These are phyloP conservation scores for Aspergillus eucalypticola DNA, from an alignment of 2,329 filamentous ascomycete genomes.

Conservation along the genomic window DNA sequence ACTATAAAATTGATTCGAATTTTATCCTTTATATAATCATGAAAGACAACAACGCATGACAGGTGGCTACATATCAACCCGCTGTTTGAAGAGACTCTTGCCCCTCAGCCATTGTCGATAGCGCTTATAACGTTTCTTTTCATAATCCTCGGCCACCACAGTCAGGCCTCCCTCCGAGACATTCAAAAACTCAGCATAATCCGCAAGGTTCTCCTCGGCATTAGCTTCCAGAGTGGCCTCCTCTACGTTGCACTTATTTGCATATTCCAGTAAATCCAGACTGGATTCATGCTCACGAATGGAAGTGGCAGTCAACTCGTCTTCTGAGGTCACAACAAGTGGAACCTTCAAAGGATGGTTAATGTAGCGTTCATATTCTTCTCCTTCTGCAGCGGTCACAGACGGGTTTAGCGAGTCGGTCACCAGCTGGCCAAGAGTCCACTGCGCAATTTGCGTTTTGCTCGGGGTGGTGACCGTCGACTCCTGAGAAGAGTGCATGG, in stretches of 20 bases:
- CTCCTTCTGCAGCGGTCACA: constrained; percentile 72
- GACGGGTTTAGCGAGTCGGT: constrained; percentile 82
- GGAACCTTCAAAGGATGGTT: constrained; percentile 86
- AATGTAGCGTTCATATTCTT: constrained; percentile 87
- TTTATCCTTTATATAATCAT: too few species aligned
- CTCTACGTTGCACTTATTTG: constrained; percentile 67
- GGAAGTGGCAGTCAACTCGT: constrained; percentile 37
- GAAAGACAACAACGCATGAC: too few species aligned
- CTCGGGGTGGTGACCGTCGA: constrained; percentile 65
- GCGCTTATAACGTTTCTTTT: constrained; percentile 94
- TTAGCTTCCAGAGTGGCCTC: constrained; percentile 47
- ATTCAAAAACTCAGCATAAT: constrained; percentile 75
- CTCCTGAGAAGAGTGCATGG: constrained; percentile 45
- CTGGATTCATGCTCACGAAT: constrained; percentile 45
- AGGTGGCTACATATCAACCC: constrained; percentile 48
- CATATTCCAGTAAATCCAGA: constrained; percentile 76
- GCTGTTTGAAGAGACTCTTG: constrained; percentile 95
- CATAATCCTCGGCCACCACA: constrained; percentile 80
- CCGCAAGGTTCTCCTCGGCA: constrained; percentile 66
- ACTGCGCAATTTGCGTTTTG: constrained; percentile 73
- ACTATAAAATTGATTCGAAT: too few species aligned
- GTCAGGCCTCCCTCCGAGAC: constrained; percentile 82
- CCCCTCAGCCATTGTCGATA: constrained; percentile 93
- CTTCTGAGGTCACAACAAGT: constrained; percentile 55
- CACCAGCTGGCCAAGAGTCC: constrained; percentile 85